phyloP scores from a whole-genome alignment of 2,329 filamentous ascomycete genomes.

The Onygena corvina region DNA sequence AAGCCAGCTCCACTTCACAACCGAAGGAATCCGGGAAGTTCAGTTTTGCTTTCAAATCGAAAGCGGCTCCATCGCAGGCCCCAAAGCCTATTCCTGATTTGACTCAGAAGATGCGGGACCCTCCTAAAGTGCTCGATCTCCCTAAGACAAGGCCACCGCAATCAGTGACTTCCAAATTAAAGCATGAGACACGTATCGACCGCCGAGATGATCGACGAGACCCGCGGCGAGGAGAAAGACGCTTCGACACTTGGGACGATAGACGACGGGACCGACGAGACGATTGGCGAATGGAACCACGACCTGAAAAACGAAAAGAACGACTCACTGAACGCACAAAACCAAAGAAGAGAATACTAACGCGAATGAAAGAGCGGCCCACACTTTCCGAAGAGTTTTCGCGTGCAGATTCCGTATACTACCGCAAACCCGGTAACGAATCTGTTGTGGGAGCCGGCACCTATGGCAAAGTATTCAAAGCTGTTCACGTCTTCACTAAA shows the following conservation, averaged over 20 bases:
- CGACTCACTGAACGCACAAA: conserved; percentile 35
- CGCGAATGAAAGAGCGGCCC: conserved; percentile 58
- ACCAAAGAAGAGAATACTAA: conserved; percentile 53
- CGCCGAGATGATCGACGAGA: conserved; percentile 33
- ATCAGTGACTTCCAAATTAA: conserved; percentile 27
- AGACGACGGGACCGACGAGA: conserved; percentile 21
- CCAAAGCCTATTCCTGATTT: conserved; percentile 42
- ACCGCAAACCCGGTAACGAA: conserved; percentile 90
- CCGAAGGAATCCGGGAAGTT: conserved; percentile 55
- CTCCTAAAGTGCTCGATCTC: conserved; percentile 25
- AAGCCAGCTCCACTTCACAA: conserved; percentile 44
- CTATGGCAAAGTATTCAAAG: conserved; percentile 94
- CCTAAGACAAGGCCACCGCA: conserved; percentile 29
- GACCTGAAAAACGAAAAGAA: conserved; percentile 37
- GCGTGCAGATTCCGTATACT: conserved; percentile 79
- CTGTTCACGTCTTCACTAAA: conserved; percentile 63
- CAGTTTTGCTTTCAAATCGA: conserved; percentile 85
- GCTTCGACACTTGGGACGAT: conserved; percentile 32
- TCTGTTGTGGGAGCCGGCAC: conserved; percentile 92
- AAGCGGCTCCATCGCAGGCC: conserved; percentile 47
- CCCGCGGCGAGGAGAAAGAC: conserved; percentile 29
- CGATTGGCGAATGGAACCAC: conserved; percentile 13
- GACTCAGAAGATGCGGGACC: conserved; percentile 37
- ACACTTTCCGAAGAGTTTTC: conserved; percentile 59
- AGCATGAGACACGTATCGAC: conserved; percentile 32